Conservation (phyloP, 83 land plant genomes). For the Picea mariana region DNA sequence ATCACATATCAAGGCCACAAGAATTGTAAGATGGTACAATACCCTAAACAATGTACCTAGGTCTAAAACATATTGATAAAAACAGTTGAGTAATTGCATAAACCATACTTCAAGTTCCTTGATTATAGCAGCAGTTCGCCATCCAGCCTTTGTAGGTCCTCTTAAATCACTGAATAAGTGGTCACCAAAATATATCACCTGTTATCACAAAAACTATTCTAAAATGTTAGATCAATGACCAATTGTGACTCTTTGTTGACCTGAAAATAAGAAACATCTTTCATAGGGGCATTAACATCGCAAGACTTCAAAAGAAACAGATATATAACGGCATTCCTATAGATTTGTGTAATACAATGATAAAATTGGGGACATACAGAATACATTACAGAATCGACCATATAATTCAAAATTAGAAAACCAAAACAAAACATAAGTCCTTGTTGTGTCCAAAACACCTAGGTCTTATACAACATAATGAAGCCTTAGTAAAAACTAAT, state of each 20-base stretch:
- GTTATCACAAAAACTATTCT: constrained; percentile 6
- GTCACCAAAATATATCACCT: constrained; percentile 99
- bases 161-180: constrained; percentile 94
- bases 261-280: neutral
- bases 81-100: neutral
- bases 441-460: too few relatives aligned
- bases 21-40: neutral
- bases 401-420: too few relatives aligned
- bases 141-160: constrained; percentile 99
- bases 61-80: neutral
- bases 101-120: constrained; percentile 83
- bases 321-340: neutral
- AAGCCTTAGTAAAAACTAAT: too few relatives aligned
- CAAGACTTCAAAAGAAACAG: neutral
- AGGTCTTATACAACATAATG: too few relatives aligned
- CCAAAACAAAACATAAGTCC: too few relatives aligned
- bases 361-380: neutral
- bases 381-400: too few relatives aligned
- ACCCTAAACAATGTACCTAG: neutral
- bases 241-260: neutral
- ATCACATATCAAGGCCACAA: neutral
- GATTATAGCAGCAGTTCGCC: constrained; percentile 98
- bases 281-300: neutral
- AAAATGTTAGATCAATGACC: neutral
- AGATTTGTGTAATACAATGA: neutral